Percentiles rank a stretch among this genome's conserved stretches.
phyloP scores from a whole-genome alignment of 2,329 filamentous ascomycete species.

The Xylaria sp. region DNA sequence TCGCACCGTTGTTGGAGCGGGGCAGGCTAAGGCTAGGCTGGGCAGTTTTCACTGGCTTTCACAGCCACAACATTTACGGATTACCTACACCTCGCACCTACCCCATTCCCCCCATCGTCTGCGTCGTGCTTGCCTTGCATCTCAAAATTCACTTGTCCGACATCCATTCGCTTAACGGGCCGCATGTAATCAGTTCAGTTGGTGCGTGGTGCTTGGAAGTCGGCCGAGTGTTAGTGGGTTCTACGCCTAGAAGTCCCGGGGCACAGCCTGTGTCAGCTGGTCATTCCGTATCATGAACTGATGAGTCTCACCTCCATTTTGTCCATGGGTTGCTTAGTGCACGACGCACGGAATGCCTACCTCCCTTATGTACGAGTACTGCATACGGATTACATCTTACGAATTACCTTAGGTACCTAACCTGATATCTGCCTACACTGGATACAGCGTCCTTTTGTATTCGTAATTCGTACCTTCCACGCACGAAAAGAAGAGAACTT shows the following conservation, averaged over 20 bases:
- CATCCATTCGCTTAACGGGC: conserved; percentile 18
- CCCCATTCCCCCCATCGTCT: not conserved
- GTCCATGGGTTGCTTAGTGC: too few relatives aligned
- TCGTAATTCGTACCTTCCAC: not conserved
- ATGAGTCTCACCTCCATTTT: too few relatives aligned
- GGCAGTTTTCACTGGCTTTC: not conserved
- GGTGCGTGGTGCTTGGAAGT: too few relatives aligned
- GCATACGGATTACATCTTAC: not conserved
- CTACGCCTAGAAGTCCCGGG: too few relatives aligned
- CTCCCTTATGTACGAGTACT: not conserved
- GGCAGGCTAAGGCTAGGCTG: conserved; percentile 17
- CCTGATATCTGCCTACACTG: not conserved
- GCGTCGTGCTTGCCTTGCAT: conserved; percentile 15
- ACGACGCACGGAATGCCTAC: not conserved
- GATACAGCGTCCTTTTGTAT: not conserved
- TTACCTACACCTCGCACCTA: too few relatives aligned
- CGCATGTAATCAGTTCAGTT: not conserved
- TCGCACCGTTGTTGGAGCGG: conserved; percentile 12
- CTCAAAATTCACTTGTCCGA: conserved; percentile 12
- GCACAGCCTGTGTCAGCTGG: too few relatives aligned
- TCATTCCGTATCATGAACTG: too few relatives aligned
- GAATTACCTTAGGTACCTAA: not conserved
- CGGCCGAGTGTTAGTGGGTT: too few relatives aligned
- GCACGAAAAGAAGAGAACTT: not conserved
- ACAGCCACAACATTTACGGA: conserved; percentile 6